phyloP scores from a whole-genome alignment of 176 grass and related monocot species.

The Themeda triandra region DNA sequence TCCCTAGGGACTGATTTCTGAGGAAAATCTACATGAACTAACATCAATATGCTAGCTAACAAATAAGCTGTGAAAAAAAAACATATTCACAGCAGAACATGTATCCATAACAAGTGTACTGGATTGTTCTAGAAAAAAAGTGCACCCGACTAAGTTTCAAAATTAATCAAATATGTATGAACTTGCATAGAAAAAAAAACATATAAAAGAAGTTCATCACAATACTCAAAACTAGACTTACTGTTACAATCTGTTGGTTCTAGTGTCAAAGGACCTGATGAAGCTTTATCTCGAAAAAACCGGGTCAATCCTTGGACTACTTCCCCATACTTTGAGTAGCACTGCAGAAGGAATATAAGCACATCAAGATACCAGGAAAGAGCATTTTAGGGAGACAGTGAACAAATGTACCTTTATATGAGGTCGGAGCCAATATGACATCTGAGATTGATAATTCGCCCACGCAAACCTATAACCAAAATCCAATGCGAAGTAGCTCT shows the following conservation, averaged over 20 bases:
- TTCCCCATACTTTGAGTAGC: conserved; percentile 88
- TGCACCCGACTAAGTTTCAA: neutral
- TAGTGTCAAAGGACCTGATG: conserved; percentile 42
- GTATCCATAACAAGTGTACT: conserved; percentile 4
- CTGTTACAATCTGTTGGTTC: conserved; percentile 46
- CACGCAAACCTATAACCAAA: conserved; percentile 72
- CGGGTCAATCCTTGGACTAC: conserved; percentile 70
- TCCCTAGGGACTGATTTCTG: neutral
- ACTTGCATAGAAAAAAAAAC: neutral
- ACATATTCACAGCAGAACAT: neutral
- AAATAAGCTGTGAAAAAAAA: conserved; percentile 8
- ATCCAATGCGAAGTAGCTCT: conserved; percentile 28
- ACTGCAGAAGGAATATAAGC: conserved; percentile 50
- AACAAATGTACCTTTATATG: conserved; percentile 72
- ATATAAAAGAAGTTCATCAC: conserved; percentile 12
- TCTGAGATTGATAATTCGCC: conserved; percentile 73
- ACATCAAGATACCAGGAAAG: neutral
- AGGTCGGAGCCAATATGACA: conserved; percentile 89
- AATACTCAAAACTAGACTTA: conserved; percentile 36
- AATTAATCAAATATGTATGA: neutral
- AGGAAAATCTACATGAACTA: too few species aligned
- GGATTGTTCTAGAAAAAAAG: conserved; percentile 6
- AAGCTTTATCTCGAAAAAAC: conserved; percentile 85
- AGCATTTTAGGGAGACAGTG: conserved; percentile 16
- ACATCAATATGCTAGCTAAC: neutral